Base-by-base conservation (phyloP, 768 basidiomycete genomes). In the Epithele typhae region DNA sequence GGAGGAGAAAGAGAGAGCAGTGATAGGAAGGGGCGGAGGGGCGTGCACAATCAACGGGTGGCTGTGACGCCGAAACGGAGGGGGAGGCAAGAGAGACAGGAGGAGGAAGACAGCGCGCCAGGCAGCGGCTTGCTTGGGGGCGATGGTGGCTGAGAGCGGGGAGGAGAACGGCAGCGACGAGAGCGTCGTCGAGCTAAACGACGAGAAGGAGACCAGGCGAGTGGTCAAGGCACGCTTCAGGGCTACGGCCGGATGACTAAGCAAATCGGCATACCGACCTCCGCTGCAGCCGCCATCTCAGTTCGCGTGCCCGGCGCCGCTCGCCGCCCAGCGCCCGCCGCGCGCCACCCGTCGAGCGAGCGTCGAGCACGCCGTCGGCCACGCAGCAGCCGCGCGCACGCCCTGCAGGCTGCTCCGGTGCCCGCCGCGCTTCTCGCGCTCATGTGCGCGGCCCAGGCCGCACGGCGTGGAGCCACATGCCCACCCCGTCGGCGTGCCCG, bases 181-280 rank as follows among this genome's bases (percentile, higher is more conserved):
- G 52, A 36, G 44, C 38, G 60, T 56, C 56, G 60, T 56, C 56
- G 57, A 52, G 50, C 54, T 44, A 52, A 38, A 57, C 56, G 52
- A 54, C 54, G 54, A 57, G 53, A 54, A 51, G 49, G 46, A 45
- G 46, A 43, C 56, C 43, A 55, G 55, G 51, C 54, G 54, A 49
- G 45, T 44, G 48, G 48, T 40, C 51, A 49, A 56, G 54, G 54
- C 51, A 52, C 50, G 39, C 40, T n/a, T n/a, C n/a, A n/a, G n/a
- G n/a, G n/a, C n/a, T 50, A 36, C 49, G 45, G 45, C 46, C 54
- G 39, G 48, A 21, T 56, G 51, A 56, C 51, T 53, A 53, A 56
- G 55, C 55, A 7, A 32, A 51, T 33, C 42, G 46, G 51, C 51
- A 40, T 42, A 30, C 51, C 38, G 38, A 37, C 35, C 23, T 14